Conservation (phyloP, 768 basidiomycete genomes). For the Neoboletus brunneissimus region DNA sequence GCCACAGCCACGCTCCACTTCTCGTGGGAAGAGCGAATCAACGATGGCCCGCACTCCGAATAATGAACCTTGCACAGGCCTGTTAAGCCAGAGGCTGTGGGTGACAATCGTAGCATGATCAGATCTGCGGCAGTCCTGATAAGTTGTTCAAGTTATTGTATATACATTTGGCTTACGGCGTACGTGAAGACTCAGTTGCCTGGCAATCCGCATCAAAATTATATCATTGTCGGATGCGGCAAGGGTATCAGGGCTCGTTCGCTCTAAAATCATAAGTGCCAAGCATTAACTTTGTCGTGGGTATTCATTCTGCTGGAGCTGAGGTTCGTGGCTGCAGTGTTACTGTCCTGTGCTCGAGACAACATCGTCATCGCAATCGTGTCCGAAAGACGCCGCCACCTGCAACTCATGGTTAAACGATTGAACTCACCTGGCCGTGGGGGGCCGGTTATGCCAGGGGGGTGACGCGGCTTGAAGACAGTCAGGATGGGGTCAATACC, state of each 20-base stretch:
- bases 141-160: not conserved
- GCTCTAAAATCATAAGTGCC: not conserved
- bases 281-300: conserved; percentile 1
- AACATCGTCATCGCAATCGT: not conserved
- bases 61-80: conserved; percentile 2
- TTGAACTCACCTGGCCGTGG: not conserved
- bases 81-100: conserved; percentile 12
- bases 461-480: no score
- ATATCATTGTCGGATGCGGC: conserved; percentile 1
- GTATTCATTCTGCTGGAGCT: not conserved
- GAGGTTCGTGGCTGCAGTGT: not conserved
- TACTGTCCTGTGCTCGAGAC: not conserved
- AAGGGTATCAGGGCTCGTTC: conserved; percentile 1
- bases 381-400: not conserved
- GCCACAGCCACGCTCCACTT: conserved; percentile 19
- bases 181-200: conserved; percentile 23
- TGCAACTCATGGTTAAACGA: not conserved
- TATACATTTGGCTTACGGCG: conserved; percentile 2
- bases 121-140: conserved; percentile 8
- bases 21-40: conserved; percentile 15
- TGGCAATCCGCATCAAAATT: conserved; percentile 25
- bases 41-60: not conserved
- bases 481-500: not conserved
- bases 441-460: no score
- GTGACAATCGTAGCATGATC: conserved; percentile 6